A percentile compares a stretch with the other conserved stretches of the same genome.
These are phyloP conservation scores for Penicillium vulpinum DNA, from an alignment of 2,329 filamentous ascomycete species.

Conservation along the genomic window DNA sequence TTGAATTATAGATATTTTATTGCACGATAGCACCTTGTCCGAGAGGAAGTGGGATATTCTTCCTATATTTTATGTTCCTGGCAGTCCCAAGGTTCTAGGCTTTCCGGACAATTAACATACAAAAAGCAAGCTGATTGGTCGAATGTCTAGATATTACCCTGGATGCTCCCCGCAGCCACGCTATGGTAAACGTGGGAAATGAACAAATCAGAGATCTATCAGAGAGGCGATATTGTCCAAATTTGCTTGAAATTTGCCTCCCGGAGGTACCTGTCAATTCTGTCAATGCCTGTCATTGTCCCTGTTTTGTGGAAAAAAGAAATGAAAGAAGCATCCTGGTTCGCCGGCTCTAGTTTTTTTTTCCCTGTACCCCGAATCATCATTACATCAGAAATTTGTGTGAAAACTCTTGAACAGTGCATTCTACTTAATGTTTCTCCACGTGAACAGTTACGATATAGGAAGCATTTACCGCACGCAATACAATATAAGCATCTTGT, in stretches of 20 bases:
- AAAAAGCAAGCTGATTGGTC: slow-evolving; percentile 11
- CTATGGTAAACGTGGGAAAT: slow-evolving; percentile 12
- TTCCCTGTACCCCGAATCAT: slow-evolving; percentile 14
- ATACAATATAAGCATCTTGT: background rate
- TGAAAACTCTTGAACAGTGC: slow-evolving; percentile 8
- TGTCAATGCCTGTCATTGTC: slow-evolving; percentile 14
- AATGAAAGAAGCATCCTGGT: slow-evolving; percentile 3
- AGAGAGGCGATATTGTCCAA: slow-evolving; percentile 6
- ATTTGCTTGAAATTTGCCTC: slow-evolving; percentile 18
- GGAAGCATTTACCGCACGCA: background rate
- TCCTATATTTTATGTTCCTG: background rate
- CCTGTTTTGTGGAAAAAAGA: background rate
- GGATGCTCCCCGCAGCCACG: slow-evolving; percentile 12
- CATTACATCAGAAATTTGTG: slow-evolving; percentile 25
- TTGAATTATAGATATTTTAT: background rate
- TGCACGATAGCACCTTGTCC: background rate
- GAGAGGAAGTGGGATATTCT: background rate
- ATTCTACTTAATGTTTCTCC: background rate
- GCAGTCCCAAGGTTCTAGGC: background rate
- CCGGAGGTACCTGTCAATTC: slow-evolving; percentile 11
- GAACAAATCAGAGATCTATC: slow-evolving; percentile 13
- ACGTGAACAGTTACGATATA: background rate
- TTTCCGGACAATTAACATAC: background rate
- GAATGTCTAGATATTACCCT: slow-evolving; percentile 6
- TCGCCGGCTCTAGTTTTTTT: background rate